Evolutionary conservation across 202 grass and related monocot genomes (phyloP), one percentile per base, ranked within the genome.

Genomic region (Schoenoplectus triqueter): DNA sequence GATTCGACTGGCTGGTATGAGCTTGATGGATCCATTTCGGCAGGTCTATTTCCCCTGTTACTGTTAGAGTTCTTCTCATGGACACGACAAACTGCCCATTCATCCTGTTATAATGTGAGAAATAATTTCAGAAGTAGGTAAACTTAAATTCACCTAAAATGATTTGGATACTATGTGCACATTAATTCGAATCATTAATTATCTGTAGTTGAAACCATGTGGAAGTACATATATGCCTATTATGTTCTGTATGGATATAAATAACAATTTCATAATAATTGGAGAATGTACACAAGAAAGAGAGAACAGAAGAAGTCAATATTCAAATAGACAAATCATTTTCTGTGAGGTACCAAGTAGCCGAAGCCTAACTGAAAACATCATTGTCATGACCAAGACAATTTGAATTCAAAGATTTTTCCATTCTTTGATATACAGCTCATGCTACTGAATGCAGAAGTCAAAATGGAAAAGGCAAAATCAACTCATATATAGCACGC

Each of bases 1-100:
- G 31, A 31, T 31, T 31, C 31, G 31, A 31, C 31, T 31, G 31
- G 31, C 31, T 31, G 31, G 31, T 31, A 31, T 31, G 31, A 31
- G 31, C 31, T 31, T 10, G 80, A 72, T 19, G 46, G 46, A 18
- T 73, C 69, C 7, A 86, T 80, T 85, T 88, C 91, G 3, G 75
- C 9, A 57, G 52, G 71, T 88, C 41, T 86, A 74, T 69, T 82
- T 14, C n/a, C 86, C 82, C 48, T 67, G 81, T 64, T n/a, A 19
- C 84, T 64, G n/a, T 42, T 89, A 66, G 54, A 57, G 4, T 88
- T 88, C 22, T 18, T 97, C 78, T 94, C 80, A 76, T 89, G 87
- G 39, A 97, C 88, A 88, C 89, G 93, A 84, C 94, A 97, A 42
- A 97, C 91, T 0, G 94, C 94, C 94, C 94, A 97, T 67, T 91